Percentiles rank a stretch among this genome's conserved stretches.
phyloP scores from a whole-genome alignment of 495 filamentous ascomycete species.

The Amorphotheca resinae region DNA sequence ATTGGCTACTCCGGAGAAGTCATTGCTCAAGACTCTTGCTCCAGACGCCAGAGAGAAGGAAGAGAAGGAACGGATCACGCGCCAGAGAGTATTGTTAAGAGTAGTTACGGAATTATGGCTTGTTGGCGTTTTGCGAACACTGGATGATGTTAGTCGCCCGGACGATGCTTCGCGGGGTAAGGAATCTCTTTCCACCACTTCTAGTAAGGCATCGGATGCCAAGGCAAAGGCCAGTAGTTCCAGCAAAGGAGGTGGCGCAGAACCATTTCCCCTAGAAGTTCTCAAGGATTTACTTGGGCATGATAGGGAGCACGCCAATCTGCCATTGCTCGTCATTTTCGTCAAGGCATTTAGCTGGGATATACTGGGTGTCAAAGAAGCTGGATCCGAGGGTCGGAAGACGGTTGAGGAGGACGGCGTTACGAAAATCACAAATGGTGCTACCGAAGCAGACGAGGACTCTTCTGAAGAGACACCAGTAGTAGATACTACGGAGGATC shows the following conservation, averaged over 20 bases:
- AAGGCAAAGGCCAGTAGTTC: conserved; percentile 34
- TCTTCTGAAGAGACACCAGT: conserved; percentile 32
- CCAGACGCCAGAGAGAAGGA: conserved; percentile 83
- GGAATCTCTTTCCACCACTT: conserved; percentile 35
- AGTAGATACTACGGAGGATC: conserved; percentile 38
- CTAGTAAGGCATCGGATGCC: conserved; percentile 40
- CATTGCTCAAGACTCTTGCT: conserved; percentile 62
- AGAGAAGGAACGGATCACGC: conserved; percentile 81
- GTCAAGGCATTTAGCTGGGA: conserved; percentile 97
- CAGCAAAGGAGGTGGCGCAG: conserved; percentile 44
- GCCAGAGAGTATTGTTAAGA: conserved; percentile 75
- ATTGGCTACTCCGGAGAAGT: conserved; percentile 83
- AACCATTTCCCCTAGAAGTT: conserved; percentile 91
- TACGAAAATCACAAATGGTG: conserved; percentile 35
- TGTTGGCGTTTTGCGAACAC: conserved; percentile 69
- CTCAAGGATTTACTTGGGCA: conserved; percentile 90
- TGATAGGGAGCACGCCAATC: conserved; percentile 81
- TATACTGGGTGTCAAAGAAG: conserved; percentile 64
- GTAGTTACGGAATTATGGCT: conserved; percentile 96
- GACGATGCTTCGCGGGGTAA: conserved; percentile 67
- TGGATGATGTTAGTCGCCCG: conserved; percentile 78
- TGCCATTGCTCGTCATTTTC: conserved; percentile 85
- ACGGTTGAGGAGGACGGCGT: conserved; percentile 75
- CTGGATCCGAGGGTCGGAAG: conserved; percentile 63
- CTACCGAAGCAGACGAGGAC: conserved; percentile 34